Conservation (phyloP, 2,329 filamentous ascomycete species). For the Chaetomium sp. region DNA sequence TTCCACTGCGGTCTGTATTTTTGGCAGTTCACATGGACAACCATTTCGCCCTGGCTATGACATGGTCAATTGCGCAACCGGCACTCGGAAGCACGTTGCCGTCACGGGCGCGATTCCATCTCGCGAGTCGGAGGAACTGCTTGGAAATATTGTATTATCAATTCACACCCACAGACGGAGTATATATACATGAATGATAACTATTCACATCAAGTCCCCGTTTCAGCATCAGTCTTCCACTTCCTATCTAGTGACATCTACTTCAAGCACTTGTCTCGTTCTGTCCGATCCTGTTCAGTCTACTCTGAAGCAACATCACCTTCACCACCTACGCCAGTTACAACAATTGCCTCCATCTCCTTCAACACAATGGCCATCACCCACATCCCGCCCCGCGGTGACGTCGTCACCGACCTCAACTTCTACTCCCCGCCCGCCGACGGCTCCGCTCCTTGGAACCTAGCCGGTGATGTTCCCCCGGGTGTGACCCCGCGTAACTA, state of each 20-base stretch:
- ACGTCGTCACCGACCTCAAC: slow-evolving; percentile 55
- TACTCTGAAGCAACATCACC: background rate
- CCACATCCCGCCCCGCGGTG: slow-evolving; percentile 46
- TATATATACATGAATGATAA: too few relatives aligned
- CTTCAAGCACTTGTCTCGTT: too few relatives aligned
- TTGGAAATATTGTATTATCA: too few relatives aligned
- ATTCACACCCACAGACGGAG: too few relatives aligned
- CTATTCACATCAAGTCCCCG: too few relatives aligned
- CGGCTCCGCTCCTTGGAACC: slow-evolving; percentile 55
- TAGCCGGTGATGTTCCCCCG: slow-evolving; percentile 56
- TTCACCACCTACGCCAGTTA: background rate
- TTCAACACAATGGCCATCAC: slow-evolving; percentile 34
- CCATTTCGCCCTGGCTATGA: too few relatives aligned
- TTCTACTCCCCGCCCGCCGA: slow-evolving; percentile 60
- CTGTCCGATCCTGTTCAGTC: too few relatives aligned
- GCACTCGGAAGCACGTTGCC: background rate
- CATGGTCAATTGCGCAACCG: slow-evolving; percentile 10
- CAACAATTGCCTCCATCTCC: slow-evolving; percentile 17
- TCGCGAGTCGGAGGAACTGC: background rate
- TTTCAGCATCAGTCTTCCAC: too few relatives aligned
- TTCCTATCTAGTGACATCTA: too few relatives aligned
- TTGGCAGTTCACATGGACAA: too few relatives aligned
- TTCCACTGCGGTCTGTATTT: too few relatives aligned
- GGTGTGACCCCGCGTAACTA: slow-evolving; percentile 63
- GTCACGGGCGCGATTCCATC: background rate